phyloP scores from a whole-genome alignment of 2,329 filamentous ascomycete species.

The Aureobasidium zeae region DNA sequence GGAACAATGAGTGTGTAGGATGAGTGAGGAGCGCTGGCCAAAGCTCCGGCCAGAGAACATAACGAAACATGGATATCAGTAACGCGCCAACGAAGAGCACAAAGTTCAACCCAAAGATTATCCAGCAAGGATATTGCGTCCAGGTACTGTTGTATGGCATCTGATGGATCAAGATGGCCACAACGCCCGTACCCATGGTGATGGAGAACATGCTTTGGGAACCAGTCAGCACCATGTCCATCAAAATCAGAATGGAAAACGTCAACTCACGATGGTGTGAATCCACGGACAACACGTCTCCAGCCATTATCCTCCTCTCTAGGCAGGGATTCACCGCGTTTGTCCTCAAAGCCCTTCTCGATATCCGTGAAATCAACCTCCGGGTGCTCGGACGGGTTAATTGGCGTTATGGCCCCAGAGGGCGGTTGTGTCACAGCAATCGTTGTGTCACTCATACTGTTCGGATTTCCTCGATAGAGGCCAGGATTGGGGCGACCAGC shows the following conservation, averaged over 20 bases:
- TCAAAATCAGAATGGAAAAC: background rate
- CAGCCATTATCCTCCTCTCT: conserved; percentile 12
- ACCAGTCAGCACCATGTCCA: background rate
- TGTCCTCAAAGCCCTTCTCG: conserved; percentile 6
- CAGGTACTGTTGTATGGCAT: conserved; percentile 52
- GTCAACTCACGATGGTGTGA: conserved; percentile 7
- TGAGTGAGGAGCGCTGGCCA: conserved; percentile 58
- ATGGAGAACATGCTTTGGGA: conserved; percentile 24
- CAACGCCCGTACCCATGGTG: conserved; percentile 57
- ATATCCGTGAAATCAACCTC: conserved; percentile 6
- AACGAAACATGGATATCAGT: conserved; percentile 49
- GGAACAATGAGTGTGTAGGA: conserved; percentile 57
- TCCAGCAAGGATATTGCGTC: conserved; percentile 50
- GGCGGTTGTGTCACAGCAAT: conserved; percentile 13
- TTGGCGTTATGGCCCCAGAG: conserved; percentile 10
- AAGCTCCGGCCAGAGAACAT: conserved; percentile 55
- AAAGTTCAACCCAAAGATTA: conserved; percentile 53
- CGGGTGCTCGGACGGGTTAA: conserved; percentile 6
- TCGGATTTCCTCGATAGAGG: conserved; percentile 4
- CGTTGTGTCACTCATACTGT: conserved; percentile 12
- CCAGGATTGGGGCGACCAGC: conserved; percentile 8
- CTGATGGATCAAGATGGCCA: conserved; percentile 52
- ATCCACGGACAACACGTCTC: conserved; percentile 12
- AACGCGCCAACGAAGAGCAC: conserved; percentile 48
- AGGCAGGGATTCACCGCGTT: conserved; percentile 5